A percentile compares a stretch with the other conserved stretches of the same genome.
phyloP scores from a whole-genome alignment of 129 eudicot species.

The Arctium lappa region DNA sequence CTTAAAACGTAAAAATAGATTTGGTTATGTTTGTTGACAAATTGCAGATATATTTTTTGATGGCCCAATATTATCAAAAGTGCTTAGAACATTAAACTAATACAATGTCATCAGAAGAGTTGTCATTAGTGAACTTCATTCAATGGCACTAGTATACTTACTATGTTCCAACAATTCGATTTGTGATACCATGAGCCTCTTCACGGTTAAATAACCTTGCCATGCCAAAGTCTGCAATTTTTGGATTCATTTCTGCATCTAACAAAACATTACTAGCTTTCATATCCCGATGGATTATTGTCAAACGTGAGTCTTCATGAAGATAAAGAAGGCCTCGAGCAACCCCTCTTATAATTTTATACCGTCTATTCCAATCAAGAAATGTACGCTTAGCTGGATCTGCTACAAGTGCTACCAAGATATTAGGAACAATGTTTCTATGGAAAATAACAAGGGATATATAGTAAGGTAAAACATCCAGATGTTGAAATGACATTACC shows the following conservation, averaged over 20 bases:
- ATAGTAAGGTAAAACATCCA: too few relatives aligned
- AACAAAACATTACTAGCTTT: constrained; percentile 22
- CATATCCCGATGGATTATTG: constrained; percentile 3
- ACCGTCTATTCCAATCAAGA: constrained; percentile 10
- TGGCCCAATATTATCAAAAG: too few relatives aligned
- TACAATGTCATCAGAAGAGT: too few relatives aligned
- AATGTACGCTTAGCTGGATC: not conserved
- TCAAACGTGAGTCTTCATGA: constrained; percentile 31
- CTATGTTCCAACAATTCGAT: constrained; percentile 10
- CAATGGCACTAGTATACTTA: not conserved
- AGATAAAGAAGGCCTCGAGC: constrained; percentile 31
- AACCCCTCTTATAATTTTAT: constrained; percentile 19
- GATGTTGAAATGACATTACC: not conserved
- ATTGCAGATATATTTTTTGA: too few relatives aligned
- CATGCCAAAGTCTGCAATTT: constrained; percentile 7
- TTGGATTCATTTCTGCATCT: constrained; percentile 13
- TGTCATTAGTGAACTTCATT: too few relatives aligned
- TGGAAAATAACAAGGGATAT: too few relatives aligned
- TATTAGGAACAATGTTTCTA: too few relatives aligned
- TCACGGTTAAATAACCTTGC: too few relatives aligned
- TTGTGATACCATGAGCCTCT: not conserved
- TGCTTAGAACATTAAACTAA: too few relatives aligned
- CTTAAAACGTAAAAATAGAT: too few relatives aligned
- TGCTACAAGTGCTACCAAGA: not conserved
- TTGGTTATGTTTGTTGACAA: too few relatives aligned